Base-by-base conservation (phyloP, 768 basidiomycete species). In the Inosperma sp. region DNA sequence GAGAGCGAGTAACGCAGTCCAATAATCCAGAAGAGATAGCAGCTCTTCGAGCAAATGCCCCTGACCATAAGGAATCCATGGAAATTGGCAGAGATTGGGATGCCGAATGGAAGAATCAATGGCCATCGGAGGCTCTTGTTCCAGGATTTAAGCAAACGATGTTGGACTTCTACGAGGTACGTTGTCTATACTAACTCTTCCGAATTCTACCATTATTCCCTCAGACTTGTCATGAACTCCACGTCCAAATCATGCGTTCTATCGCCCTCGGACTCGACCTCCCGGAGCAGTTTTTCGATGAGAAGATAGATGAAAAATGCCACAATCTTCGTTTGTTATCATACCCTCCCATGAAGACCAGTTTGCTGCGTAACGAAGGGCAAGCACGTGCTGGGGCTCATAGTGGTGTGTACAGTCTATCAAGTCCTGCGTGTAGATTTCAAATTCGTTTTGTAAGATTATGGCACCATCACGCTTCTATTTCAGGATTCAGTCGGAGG, bases 51-150 rank as follows among this genome's bases (percentile, higher is more conserved):
- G 72, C 69, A 51, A 82, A 81, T 52, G 82, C 90, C 0, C 90
- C 91, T 0, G 90, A 91, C 62, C 81, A 69, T 68, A 90, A 91
- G 65, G 90, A 93, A 65, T 74, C 81, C 7, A 90, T 93, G 83
- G 91, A 94, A 65, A 92, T 94, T 37, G 90, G 92, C 25, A 77
- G 86, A 21, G 89, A 94, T 52, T 87, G 85, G 81, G 88, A 88
- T 56, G 70, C 76, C 12, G 74, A 68, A 31, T 89, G 84, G 83
- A 81, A 78, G 53, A 94, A 94, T 63, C 76, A 76, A 56, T 93
- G 92, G 91, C 90, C 87, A 3, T 67, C 70, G 34, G 82, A 88
- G 59, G 60, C 53, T 2, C 76, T 81, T 45, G 79, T 70, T 1
- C 86, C 88, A 1, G 73, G 64, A 8, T 93, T 91, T 71, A 86